A percentile compares a stretch with the other conserved stretches of the same genome.
Conservation (phyloP, 23 red algal species). For the Gracilaria caudata region DNA sequence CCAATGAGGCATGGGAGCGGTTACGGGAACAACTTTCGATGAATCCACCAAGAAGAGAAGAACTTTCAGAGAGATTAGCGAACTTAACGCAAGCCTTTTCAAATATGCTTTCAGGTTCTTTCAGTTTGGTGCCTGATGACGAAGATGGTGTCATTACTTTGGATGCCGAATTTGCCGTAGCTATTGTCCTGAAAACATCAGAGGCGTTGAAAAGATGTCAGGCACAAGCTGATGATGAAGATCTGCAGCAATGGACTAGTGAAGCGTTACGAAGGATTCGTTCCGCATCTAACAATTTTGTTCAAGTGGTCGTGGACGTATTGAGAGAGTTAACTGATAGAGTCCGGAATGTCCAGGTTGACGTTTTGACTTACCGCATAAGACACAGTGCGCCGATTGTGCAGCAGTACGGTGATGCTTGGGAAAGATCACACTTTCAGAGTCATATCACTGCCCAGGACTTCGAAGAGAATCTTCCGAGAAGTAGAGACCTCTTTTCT, state of each 20-base stretch:
- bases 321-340: conserved; percentile 30
- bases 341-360: conserved; percentile 11
- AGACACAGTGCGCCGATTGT: conserved; percentile 40
- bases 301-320: conserved; percentile 27
- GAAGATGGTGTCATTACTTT: conserved; percentile 9
- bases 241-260: conserved; percentile 43
- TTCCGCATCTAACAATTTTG: conserved; percentile 38
- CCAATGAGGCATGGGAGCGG: conserved; percentile 35
- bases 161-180: conserved; percentile 39
- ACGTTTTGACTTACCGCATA: conserved; percentile 41
- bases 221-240: conserved; percentile 46
- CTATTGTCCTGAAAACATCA: conserved; percentile 14
- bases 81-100: conserved; percentile 27
- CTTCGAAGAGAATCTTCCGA: conserved; percentile 10
- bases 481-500: conserved; percentile 14
- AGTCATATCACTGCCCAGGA: conserved; percentile 31
- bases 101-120: conserved; percentile 33
- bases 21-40: conserved; percentile 30
- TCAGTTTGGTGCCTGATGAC: conserved; percentile 4
- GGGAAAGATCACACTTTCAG: conserved; percentile 51
- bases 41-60: conserved; percentile 43
- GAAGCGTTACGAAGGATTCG: conserved; percentile 21
- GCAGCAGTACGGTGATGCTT: conserved; percentile 51
- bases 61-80: conserved; percentile 32
- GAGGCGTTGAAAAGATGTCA: conserved; percentile 54